Evolutionary conservation across 2,329 filamentous ascomycete genomes (phyloP).

Genomic region (Colletotrichum higginsianum): DNA sequence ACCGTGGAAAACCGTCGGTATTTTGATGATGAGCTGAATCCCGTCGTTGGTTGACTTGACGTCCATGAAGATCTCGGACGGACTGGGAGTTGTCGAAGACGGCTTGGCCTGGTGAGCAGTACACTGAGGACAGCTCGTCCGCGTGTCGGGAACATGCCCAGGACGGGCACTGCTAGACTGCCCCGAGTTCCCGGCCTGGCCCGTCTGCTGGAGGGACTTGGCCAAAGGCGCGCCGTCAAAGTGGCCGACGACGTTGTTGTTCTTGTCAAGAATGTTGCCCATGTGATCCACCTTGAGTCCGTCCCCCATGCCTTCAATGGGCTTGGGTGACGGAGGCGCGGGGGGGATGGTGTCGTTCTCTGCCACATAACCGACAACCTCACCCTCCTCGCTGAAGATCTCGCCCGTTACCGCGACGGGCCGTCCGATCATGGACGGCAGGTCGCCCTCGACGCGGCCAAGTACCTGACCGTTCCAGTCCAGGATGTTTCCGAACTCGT

Average conservation of each 20-base stretch:
- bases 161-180: constrained; percentile 20
- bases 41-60: constrained; percentile 72
- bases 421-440: constrained; percentile 69
- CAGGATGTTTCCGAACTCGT: constrained; percentile 69
- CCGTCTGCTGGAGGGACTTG: constrained; percentile 60
- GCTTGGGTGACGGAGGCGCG: constrained; percentile 45
- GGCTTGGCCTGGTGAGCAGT: constrained; percentile 48
- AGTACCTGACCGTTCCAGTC: constrained; percentile 65
- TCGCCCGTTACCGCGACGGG: constrained; percentile 62
- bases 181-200: constrained; percentile 11
- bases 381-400: constrained; percentile 60
- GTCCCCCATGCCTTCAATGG: constrained; percentile 54
- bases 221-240: constrained; percentile 55
- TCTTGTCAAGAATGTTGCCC: constrained; percentile 62
- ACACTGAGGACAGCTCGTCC: constrained; percentile 45
- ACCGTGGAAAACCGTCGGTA: constrained; percentile 68
- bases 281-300: constrained; percentile 59
- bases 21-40: constrained; percentile 71
- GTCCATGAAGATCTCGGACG: constrained; percentile 70
- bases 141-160: constrained; percentile 46
- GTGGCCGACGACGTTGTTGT: constrained; percentile 62
- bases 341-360: constrained; percentile 55
- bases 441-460: constrained; percentile 67
- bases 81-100: constrained; percentile 55
- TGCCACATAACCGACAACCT: constrained; percentile 61